Base-by-base conservation (phyloP, 352 stramenopile species). In the Phytophthora syringae region DNA sequence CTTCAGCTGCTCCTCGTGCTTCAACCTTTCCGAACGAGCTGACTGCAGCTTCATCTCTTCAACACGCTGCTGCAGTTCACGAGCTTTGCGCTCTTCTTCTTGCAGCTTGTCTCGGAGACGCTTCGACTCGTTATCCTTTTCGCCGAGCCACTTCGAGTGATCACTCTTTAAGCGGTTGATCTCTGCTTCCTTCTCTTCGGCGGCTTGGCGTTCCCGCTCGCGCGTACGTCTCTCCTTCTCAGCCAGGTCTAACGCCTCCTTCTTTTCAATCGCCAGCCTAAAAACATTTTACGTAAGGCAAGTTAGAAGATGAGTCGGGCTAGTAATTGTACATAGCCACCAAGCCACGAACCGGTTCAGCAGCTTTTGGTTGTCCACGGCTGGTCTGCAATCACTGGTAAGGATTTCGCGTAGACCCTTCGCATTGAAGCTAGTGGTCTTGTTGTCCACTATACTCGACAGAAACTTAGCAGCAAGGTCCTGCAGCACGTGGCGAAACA, bases 361-460 rank as follows among this genome's bases (percentile, higher is more conserved):
- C 47, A 80, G 64, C 48, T 93, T 95, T 51, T 94, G 84, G 32
- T 87, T 92, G 34, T 92, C 77, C 12, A 95, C 67, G 3, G 74
- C 69, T 30, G 65, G 47, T 53, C 70, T 80, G 58, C 82, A 90
- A 53, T 94, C 84, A 10, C 47, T 77, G 15, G 76, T 84, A 20
- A 95, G 62, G 32, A 77, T 82, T 18, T 91, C 81, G 21, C 77
- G 79, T 27, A 90, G 57, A 1, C 67, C 67, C 39, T 79, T 82
- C 11, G 74, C 66, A 34, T 73, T 83, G 36, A 89, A 88, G 39
- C 60, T 72, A 1, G 67, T 79, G 45, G 68, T 77, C 45, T 67
- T 45, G 3, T 53, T 53, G 57, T 77, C 77, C 25, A 64, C 67
- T 22, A 80, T 71, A 56, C 74, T 66, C 24, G 78, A 74, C 47